phyloP scores from a whole-genome alignment of 768 basidiomycete genomes.

The Hebeloma cylindrosporum region DNA sequence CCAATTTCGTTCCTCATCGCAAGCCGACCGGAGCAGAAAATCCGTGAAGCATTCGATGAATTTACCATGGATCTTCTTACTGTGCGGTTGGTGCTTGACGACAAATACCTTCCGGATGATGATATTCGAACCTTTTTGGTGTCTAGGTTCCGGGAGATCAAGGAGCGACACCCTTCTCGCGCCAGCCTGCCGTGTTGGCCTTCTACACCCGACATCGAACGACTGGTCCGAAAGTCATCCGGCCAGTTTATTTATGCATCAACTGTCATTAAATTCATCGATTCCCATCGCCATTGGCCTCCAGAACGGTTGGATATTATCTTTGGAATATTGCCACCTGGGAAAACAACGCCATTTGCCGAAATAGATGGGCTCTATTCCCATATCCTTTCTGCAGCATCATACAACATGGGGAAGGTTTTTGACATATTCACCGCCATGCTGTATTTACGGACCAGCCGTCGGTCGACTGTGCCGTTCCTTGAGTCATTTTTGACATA shows the following conservation, averaged over 20 bases:
- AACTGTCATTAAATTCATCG: slow-evolving; percentile 1
- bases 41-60: slow-evolving; percentile 2
- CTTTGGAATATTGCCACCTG: not conserved
- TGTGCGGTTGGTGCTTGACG: not conserved
- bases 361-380: slow-evolving; percentile 9
- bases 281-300: not conserved
- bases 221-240: slow-evolving; percentile 7
- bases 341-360: slow-evolving; percentile 6
- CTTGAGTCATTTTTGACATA: not conserved
- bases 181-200: not conserved
- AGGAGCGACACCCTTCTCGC: not conserved
- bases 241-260: no score
- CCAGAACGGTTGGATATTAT: slow-evolving; percentile 2
- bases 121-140: slow-evolving; percentile 1
- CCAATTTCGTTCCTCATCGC: slow-evolving; percentile 20
- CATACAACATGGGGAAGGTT: not conserved
- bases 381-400: slow-evolving; percentile 5
- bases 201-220: not conserved
- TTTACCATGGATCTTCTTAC: not conserved
- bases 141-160: slow-evolving; percentile 5
- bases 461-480: not conserved
- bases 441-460: not conserved
- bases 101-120: slow-evolving; percentile 3
- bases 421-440: not conserved
- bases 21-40: slow-evolving; percentile 20